Conservation (phyloP, 208 protist genomes). For the Leishmania tropica region DNA sequence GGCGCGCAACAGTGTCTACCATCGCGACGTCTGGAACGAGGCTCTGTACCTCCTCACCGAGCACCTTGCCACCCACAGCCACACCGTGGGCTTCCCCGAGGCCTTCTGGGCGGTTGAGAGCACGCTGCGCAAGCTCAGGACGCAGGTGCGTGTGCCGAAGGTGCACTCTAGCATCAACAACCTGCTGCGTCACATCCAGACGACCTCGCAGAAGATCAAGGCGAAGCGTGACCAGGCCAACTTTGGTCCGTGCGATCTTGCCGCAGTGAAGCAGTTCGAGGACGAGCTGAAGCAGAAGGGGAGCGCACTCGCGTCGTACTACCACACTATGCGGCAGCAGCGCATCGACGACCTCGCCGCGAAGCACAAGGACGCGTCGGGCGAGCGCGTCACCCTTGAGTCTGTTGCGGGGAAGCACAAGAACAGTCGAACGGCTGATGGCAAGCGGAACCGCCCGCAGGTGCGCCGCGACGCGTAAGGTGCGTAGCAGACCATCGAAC, state of each 20-base stretch:
- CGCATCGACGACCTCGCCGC: slow-evolving; percentile 70
- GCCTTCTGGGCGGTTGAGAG: slow-evolving; percentile 87
- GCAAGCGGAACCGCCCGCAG: slow-evolving; percentile 30
- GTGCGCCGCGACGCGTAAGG: slow-evolving; percentile 1
- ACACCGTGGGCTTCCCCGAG: slow-evolving; percentile 94
- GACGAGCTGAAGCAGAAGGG: slow-evolving; percentile 62
- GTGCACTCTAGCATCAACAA: slow-evolving; percentile 74
- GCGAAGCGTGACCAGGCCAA: slow-evolving; percentile 71
- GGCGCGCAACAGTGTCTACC: slow-evolving; percentile 72
- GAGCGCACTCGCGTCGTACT: slow-evolving; percentile 64
- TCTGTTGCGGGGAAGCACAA: slow-evolving; percentile 45
- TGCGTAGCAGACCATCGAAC: slow-evolving; percentile 4
- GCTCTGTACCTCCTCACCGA: slow-evolving; percentile 89
- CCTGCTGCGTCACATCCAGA: slow-evolving; percentile 80
- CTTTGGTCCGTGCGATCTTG: slow-evolving; percentile 84
- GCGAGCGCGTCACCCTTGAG: slow-evolving; percentile 81
- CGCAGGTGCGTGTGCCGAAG: slow-evolving; percentile 85
- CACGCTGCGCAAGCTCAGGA: slow-evolving; percentile 84
- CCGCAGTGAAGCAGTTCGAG: slow-evolving; percentile 81
- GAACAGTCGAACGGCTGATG: slow-evolving; percentile 23
- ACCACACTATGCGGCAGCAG: slow-evolving; percentile 77
- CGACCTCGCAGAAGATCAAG: slow-evolving; percentile 64
- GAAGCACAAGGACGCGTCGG: slow-evolving; percentile 58
- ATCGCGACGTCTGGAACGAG: slow-evolving; percentile 75
- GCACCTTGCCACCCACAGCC: slow-evolving; percentile 82